phyloP scores from a whole-genome alignment of 768 basidiomycete genomes.

The Tylopilus plumbeoviolaceoides region DNA sequence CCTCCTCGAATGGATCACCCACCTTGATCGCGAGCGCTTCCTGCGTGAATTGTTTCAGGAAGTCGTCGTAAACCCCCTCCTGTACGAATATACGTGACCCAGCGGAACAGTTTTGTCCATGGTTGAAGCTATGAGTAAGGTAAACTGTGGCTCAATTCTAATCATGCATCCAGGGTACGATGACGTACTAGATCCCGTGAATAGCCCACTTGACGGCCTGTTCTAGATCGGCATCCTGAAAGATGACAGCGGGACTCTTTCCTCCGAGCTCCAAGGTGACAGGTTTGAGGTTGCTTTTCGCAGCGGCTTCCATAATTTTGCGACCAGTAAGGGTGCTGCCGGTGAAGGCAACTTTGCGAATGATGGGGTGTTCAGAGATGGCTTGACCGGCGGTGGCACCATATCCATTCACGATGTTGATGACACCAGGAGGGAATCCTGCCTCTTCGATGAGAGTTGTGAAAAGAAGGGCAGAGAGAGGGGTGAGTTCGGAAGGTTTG shows the following conservation, averaged over 20 bases:
- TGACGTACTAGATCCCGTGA: constrained; percentile 8
- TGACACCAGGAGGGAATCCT: not conserved
- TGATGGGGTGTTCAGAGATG: constrained; percentile 6
- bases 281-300: constrained; percentile 10
- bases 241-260: constrained; percentile 11
- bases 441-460: constrained; percentile 5
- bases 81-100: constrained; percentile 12
- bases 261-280: constrained; percentile 12
- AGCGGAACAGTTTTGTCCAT: constrained; percentile 9
- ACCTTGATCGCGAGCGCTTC: constrained; percentile 10
- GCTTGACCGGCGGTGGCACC: constrained; percentile 1
- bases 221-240: constrained; percentile 10
- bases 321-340: constrained; percentile 10
- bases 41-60: constrained; percentile 2
- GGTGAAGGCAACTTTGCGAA: constrained; percentile 9
- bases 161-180: too few relatives aligned
- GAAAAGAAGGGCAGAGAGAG: constrained; percentile 3
- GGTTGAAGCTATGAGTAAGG: not conserved
- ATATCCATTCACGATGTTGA: too few relatives aligned
- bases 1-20: not conserved
- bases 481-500: constrained; percentile 11
- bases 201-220: constrained; percentile 12
- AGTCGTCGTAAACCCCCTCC: constrained; percentile 5
- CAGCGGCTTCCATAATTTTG: constrained; percentile 11
- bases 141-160: too few relatives aligned